Evolutionary conservation across 768 basidiomycete genomes (phyloP), one percentile per base, ranked within the genome.

Genomic region (Calocybe indica): DNA sequence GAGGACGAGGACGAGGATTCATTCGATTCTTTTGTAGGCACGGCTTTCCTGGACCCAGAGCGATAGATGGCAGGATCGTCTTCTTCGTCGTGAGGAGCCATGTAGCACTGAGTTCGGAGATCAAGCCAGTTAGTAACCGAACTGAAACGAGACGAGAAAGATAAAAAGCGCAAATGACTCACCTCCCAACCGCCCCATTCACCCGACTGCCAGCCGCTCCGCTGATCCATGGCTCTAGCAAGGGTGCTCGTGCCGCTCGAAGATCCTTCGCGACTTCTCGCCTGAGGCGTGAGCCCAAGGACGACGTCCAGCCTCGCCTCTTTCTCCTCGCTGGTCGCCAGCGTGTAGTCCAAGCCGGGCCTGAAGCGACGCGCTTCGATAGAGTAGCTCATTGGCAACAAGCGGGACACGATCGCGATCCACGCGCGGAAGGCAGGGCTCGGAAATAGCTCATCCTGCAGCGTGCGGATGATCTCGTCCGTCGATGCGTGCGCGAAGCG

Each of bases 141-240:
- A 54, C 30, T n/a, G 28, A 48, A 22, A 43, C 34, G 47, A 30
- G 34, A 48, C 13, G 39, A 48, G 34, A 45, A 34, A 38, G 51
- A 45, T 8, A 48, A 40, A 46, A 35, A 61, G 22, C 22, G 22
- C 22, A 22, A 22, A 22, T 22, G 22, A 2, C 75, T 40, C 49
- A 88, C 90, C 78, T 97, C 93, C 93, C 94, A 97, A 12, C 90
- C 95, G 40, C 95, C 95, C 80, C 83, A 90, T 53, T 82, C 82
- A 8, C 85, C 85, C 11, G 72, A 72, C 59, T 79, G 73, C 88
- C 88, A 89, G 10, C 80, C 81, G 29, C 60, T 62, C 28, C 60
- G 57, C 37, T 68, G 60, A 34, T 59, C 65, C 45, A 52, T 52
- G 52, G 62, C 56, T 54, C 64, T 56, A 2, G 57, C 60, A 29